Evolutionary conservation across 257 asterid species (phyloP), one percentile per base, ranked within the genome.

Genomic region (Jacaranda copaia): DNA sequence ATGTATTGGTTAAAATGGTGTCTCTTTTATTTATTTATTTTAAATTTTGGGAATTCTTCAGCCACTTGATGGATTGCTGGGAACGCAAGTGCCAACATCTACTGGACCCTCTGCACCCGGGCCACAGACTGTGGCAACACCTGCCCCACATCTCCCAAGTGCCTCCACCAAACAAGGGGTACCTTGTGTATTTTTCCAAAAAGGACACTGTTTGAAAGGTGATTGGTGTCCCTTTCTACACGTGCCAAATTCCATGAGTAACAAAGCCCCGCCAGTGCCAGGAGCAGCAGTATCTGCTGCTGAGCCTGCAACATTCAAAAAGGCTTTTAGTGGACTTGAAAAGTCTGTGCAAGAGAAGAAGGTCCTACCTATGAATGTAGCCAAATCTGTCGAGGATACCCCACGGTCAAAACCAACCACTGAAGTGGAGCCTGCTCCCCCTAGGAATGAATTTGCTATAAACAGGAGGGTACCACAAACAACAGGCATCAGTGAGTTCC

Each of bases 161-260:
- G 82, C 86, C 63, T 36, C 93, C n/a, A 74, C 77, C 71, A 93
- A 90, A 75, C 97, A 78, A 60, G 87, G 84, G 16, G 96, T 90
- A 42, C 80, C 97, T 5, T 93, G 98, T 69, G 70, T 92, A 45
- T 93, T 86, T 86, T 93, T 93, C 83, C 97, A 89, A 81, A 89
- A 89, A 66, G 97, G 97, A 32, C 49, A 58, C 78, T 93, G 98
- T 71, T 62, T 89, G 45, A 93, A 86, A 86, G 98, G 98, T 19
- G 96, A 93, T 81, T 89, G 97, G 93, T 93, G 98, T 79, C 91
- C 88, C 1, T 93, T 90, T 76, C 84, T 87, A 75, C 98, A 93
- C 62, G 84, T 74, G 43, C 93, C 97, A 49, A 81, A 75, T 62
- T 65, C 89, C 67, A 65, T 76, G 72, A 84, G 67, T 72, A 87